Conservation (phyloP, 768 basidiomycete species). For the Butyriboletus loyo region DNA sequence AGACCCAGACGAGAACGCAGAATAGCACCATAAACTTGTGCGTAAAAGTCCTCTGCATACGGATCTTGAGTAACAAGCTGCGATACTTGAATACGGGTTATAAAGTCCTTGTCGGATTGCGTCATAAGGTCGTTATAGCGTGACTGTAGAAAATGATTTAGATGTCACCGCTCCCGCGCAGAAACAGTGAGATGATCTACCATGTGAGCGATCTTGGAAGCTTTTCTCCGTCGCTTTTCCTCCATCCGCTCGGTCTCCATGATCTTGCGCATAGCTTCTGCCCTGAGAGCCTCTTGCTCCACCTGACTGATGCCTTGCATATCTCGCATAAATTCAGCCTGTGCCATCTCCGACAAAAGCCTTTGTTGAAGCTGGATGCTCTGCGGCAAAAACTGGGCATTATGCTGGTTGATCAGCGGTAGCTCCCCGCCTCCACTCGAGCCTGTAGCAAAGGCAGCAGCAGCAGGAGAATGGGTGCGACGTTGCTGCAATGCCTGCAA, state of each 20-base stretch:
- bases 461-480: slow-evolving; percentile 47
- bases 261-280: slow-evolving; percentile 85
- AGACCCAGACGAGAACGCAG: slow-evolving; percentile 75
- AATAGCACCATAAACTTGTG: slow-evolving; percentile 90
- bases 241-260: slow-evolving; percentile 89
- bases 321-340: slow-evolving; percentile 63
- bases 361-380: slow-evolving; percentile 73
- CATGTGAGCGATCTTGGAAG: slow-evolving; percentile 88
- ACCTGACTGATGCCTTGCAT: slow-evolving; percentile 57
- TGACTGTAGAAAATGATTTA: slow-evolving; percentile 44
- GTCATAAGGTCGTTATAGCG: slow-evolving; percentile 96
- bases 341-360: slow-evolving; percentile 72
- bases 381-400: slow-evolving; percentile 54
- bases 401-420: slow-evolving; percentile 47
- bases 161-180: neutral
- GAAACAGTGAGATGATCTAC: slow-evolving; percentile 36
- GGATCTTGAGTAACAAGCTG: slow-evolving; percentile 97
- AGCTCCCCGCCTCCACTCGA: slow-evolving; percentile 27
- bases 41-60: slow-evolving; percentile 97
- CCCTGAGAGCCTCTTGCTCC: slow-evolving; percentile 67
- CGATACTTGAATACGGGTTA: slow-evolving; percentile 97
- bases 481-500: slow-evolving; percentile 49
- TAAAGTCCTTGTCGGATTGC: slow-evolving; percentile 98
- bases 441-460: slow-evolving; percentile 32
- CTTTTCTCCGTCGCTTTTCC: slow-evolving; percentile 74